Evolutionary conservation across 805 yeast species (phyloP), one percentile per base, ranked within the genome.

Genomic region (Ogataea allantospora): DNA sequence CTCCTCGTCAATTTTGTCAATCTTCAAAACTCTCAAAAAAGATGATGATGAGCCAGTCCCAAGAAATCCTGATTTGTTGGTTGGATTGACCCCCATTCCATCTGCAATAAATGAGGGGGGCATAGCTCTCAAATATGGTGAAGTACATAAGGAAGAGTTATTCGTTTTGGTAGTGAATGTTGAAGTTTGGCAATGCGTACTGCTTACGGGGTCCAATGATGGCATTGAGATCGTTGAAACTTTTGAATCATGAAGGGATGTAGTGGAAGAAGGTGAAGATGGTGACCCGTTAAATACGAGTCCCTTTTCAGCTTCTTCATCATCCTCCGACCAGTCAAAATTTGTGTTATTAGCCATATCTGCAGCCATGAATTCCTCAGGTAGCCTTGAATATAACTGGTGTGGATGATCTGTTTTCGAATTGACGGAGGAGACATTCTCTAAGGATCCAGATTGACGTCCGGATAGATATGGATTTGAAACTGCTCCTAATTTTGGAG

Each of bases 21-120:
- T 61, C 40, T 57, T 61, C 56, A 59, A 55, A 6, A 59, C 59
- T 34, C 58, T 44, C 28, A 81, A 56, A 13, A 77, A 61, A 6
- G 76, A 75, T 2, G 81, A 71, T 42, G 77, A 68, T 4, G 88
- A 78, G 7, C 79, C 83, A 9, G 73, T 71, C 2, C 88, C 88
- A 47, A 76, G 75, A 53, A 77, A 80, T 0, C 88, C 87, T 19
- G 73, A 72, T 28, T 58, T 61, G 13, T 54, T 35, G 16, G 54
- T 48, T 18, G 78, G 74, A 32, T 75, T 70, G 1, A 80, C 83
- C 0, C 81, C 84, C 85, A 80, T 80, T 8, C 85, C 84, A 55
- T 80, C 85, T 33, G 63, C 55, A 3, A 38, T 32, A 14, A 38
- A 28, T 15, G 42, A 38, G 2, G 54, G 35, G 7, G 44, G 44